These are phyloP conservation scores for Suillus lakei DNA, from an alignment of 768 basidiomycete genomes.

Conservation along the genomic window DNA sequence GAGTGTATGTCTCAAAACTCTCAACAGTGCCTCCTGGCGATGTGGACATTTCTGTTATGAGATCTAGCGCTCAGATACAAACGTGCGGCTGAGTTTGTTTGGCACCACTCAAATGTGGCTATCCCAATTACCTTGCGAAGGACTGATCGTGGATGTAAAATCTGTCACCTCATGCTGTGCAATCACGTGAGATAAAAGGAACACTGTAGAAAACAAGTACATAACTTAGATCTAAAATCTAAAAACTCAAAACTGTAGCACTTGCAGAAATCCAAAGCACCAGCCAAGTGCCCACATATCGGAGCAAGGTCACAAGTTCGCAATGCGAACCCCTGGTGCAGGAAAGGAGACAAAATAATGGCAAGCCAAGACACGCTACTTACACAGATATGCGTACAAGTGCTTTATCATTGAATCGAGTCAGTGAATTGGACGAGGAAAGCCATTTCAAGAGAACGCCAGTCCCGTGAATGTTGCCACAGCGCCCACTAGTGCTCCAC, in stretches of 20 bases:
- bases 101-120: neutral
- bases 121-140: too few relatives aligned
- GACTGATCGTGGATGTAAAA: too few relatives aligned
- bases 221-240: too few relatives aligned
- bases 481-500: conserved; percentile 64
- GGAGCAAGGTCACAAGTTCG: too few relatives aligned
- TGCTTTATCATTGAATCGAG: neutral
- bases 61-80: neutral
- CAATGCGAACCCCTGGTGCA: too few relatives aligned
- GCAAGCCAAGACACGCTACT: neutral
- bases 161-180: too few relatives aligned
- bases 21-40: conserved; percentile 19
- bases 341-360: neutral
- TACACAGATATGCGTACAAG: neutral
- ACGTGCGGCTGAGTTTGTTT: neutral
- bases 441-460: conserved; percentile 47
- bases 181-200: too few relatives aligned
- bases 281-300: too few relatives aligned
- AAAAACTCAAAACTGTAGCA: too few relatives aligned
- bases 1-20: conserved; percentile 31
- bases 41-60: neutral
- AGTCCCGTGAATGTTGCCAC: conserved; percentile 64
- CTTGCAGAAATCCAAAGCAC: too few relatives aligned
- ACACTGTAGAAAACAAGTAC: too few relatives aligned
- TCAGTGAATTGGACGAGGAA: neutral